phyloP scores from a whole-genome alignment of 768 basidiomycete genomes.

The Epithele typhae region DNA sequence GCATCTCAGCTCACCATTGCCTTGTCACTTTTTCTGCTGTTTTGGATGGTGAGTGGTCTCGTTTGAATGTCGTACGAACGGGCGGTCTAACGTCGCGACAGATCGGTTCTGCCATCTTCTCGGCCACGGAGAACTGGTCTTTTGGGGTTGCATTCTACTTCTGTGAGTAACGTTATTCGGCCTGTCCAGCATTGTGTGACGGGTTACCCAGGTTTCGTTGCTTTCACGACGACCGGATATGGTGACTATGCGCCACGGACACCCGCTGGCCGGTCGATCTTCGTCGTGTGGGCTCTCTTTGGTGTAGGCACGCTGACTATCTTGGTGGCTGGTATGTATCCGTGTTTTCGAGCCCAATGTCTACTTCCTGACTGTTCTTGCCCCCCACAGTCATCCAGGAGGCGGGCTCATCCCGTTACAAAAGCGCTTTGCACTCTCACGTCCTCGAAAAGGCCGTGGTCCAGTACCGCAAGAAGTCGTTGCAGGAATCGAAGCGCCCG shows the following conservation, averaged over 20 bases:
- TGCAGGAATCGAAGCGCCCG: slow-evolving; percentile 5
- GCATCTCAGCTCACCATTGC: slow-evolving; percentile 39
- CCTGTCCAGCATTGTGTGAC: not conserved
- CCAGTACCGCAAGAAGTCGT: slow-evolving; percentile 31
- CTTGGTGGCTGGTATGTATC: slow-evolving; percentile 56
- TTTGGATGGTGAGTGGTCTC: slow-evolving; percentile 64
- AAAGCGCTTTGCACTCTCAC: slow-evolving; percentile 44
- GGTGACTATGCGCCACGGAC: slow-evolving; percentile 62
- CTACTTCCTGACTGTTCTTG: not conserved
- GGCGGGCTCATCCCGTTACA: slow-evolving; percentile 62
- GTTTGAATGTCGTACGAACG: too few species aligned
- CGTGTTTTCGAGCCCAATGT: not conserved
- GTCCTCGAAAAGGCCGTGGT: slow-evolving; percentile 43
- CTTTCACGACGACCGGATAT: slow-evolving; percentile 75
- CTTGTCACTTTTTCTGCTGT: slow-evolving; percentile 60
- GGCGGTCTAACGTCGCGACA: too few species aligned
- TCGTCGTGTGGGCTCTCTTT: slow-evolving; percentile 74
- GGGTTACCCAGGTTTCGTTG: slow-evolving; percentile 49
- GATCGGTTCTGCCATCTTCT: slow-evolving; percentile 70
- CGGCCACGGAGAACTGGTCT: slow-evolving; percentile 62
- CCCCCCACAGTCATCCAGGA: slow-evolving; percentile 56
- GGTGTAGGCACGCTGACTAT: slow-evolving; percentile 77
- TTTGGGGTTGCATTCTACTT: slow-evolving; percentile 68
- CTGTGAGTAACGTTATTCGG: slow-evolving; percentile 39
- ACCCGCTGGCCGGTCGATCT: slow-evolving; percentile 69